phyloP scores from a whole-genome alignment of 345 rosid species.

The Arabidopsis thaliana region TAIR10.1 NC_003076.8:14407501-14408000 shows the following conservation, averaged over 20 bases:
- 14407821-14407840: background rate
- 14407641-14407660: background rate
- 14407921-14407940: too few relatives aligned
- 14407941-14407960: too few relatives aligned
- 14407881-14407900: background rate
- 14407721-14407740: constrained; percentile 13
- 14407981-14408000: too few relatives aligned
- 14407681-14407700: background rate
- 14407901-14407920: background rate
- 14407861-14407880: background rate
- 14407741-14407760: background rate
- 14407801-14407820: background rate
- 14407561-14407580: background rate
- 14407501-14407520: background rate
- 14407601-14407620: background rate
- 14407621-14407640: background rate
- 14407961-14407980: too few relatives aligned
- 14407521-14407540: background rate
- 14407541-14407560: background rate
- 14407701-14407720: background rate
- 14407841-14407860: background rate
- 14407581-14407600: background rate
- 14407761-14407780: background rate
- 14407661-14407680: background rate
- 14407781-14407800: background rate